phyloP scores from a whole-genome alignment of 140 eudicot genomes.

The Oenanthe javanica region DNA sequence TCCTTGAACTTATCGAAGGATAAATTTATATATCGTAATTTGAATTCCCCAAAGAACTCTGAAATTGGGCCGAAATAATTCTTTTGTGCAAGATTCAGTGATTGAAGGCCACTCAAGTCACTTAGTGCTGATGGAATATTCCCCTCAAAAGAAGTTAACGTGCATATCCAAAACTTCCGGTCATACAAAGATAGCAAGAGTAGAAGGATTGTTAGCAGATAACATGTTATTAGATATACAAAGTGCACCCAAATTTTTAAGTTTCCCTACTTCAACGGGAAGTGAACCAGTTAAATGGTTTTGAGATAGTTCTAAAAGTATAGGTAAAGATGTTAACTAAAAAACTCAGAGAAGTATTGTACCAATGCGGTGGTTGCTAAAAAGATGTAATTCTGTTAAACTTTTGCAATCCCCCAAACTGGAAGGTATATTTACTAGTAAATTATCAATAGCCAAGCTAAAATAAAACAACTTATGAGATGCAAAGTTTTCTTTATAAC shows the following conservation, averaged over 20 bases:
- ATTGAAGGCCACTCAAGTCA: background rate
- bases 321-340: background rate
- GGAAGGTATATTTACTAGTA: background rate
- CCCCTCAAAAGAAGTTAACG: background rate
- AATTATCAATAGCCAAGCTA: background rate
- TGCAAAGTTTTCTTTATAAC: no score
- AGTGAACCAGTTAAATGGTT: background rate
- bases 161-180: background rate
- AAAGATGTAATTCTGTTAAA: background rate
- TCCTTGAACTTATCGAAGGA: background rate
- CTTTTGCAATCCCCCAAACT: background rate
- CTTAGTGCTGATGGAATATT: background rate
- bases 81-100: background rate
- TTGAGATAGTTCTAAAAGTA: background rate
- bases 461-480: no score
- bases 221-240: background rate
- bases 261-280: background rate
- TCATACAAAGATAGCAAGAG: background rate
- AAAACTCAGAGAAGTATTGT: background rate
- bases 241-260: background rate
- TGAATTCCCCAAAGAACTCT: background rate
- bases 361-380: background rate
- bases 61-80: background rate
- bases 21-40: background rate
- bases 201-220: background rate